Percentiles rank a stretch among this genome's conserved stretches.
These are phyloP conservation scores for Fusarium ambrosium DNA, from an alignment of 2,329 filamentous ascomycete species.

Conservation along the genomic window DNA sequence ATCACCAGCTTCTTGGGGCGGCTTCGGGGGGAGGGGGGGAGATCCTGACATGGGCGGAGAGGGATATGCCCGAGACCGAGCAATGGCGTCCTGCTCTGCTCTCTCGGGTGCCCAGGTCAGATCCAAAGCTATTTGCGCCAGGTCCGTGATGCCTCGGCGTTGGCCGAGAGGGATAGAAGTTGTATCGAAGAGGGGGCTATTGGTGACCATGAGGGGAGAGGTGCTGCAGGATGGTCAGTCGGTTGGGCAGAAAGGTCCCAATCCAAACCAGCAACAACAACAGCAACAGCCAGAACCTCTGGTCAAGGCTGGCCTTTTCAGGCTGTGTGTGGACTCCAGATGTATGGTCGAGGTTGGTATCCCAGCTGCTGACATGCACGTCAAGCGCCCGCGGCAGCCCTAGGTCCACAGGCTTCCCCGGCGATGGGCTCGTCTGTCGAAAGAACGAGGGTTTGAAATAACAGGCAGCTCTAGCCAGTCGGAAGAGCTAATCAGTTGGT, in stretches of 20 bases:
- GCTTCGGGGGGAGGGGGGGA: constrained; percentile 71
- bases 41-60: constrained; percentile 83
- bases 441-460: constrained; percentile 5
- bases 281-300: constrained; percentile 4
- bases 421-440: neutral
- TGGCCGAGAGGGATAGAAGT: constrained; percentile 66
- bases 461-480: constrained; percentile 17
- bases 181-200: constrained; percentile 58
- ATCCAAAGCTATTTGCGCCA: constrained; percentile 67
- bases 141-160: constrained; percentile 69
- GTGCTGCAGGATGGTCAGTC: constrained; percentile 39
- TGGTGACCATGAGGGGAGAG: constrained; percentile 67
- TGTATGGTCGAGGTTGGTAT: constrained; percentile 10
- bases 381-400: constrained; percentile 5
- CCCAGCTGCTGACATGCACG: constrained; percentile 15
- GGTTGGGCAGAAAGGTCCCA: constrained; percentile 32
- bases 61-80: constrained; percentile 73
- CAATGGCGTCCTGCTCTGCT: constrained; percentile 64
- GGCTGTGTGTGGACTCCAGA: constrained; percentile 13
- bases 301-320: constrained; percentile 2
- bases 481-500: constrained; percentile 17
- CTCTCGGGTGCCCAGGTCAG: constrained; percentile 63
- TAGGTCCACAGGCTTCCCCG: constrained; percentile 3
- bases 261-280: constrained; percentile 26
- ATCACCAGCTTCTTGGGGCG: constrained; percentile 69